Evolutionary conservation across 306 rosid genomes (phyloP).

Genomic region (Rosa rugosa): DNA sequence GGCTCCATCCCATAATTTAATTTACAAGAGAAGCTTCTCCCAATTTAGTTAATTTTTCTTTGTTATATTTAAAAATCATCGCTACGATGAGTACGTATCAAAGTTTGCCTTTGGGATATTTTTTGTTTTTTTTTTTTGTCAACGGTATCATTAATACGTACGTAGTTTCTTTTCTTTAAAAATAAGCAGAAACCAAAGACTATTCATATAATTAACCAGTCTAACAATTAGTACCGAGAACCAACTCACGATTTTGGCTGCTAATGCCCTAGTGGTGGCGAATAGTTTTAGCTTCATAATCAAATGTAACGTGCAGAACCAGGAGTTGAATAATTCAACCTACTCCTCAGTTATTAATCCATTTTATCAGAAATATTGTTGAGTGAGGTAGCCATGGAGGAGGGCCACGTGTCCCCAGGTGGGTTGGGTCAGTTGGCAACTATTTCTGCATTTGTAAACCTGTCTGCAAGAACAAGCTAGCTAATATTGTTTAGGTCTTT

Average conservation of each 20-base stretch:
- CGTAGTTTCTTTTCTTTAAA: background rate
- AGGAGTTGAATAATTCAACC: constrained; percentile 10
- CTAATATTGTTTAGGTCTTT: background rate
- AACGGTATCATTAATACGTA: background rate
- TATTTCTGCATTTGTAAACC: background rate
- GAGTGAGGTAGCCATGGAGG: background rate
- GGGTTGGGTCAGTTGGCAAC: background rate
- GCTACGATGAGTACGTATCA: background rate
- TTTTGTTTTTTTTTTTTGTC: background rate
- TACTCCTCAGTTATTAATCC: background rate
- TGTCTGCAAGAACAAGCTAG: background rate
- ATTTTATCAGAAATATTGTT: background rate
- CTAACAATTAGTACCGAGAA: background rate
- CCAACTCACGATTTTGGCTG: constrained; percentile 9
- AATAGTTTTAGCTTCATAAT: background rate
- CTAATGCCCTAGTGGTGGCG: background rate
- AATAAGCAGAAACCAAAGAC: background rate
- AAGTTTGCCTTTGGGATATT: background rate
- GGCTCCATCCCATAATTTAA: background rate
- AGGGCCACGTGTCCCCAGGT: background rate
- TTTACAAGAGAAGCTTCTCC: background rate
- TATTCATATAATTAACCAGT: background rate
- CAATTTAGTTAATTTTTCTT: background rate
- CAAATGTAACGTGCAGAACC: constrained; percentile 6
- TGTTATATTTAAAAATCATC: background rate